Percentiles rank a stretch among this genome's conserved stretches.
Conservation (phyloP, 345 rosid species). For the Iberis pinnata region DNA sequence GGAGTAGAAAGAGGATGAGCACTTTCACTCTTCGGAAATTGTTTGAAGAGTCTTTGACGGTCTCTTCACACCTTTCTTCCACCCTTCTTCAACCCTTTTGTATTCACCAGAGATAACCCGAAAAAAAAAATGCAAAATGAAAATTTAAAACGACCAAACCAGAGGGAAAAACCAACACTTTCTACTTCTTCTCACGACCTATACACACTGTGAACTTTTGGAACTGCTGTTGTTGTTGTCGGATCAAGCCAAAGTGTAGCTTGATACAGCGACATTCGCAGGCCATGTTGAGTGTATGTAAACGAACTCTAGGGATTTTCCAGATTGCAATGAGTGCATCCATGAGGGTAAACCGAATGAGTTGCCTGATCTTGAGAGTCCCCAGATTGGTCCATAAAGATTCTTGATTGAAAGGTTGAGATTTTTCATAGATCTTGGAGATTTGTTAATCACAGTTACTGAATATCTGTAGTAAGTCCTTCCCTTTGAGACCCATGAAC, state of each 20-base stretch:
- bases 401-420: slow-evolving; percentile 65
- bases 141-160: slow-evolving; percentile 34
- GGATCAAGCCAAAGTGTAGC: slow-evolving; percentile 62
- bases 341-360: slow-evolving; percentile 69
- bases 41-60: slow-evolving; percentile 29
- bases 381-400: slow-evolving; percentile 96
- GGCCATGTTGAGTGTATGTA: slow-evolving; percentile 75
- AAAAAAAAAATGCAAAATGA: slow-evolving; percentile 26
- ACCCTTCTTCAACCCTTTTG: slow-evolving; percentile 24
- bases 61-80: slow-evolving; percentile 35
- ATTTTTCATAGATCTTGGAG: slow-evolving; percentile 50
- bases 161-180: slow-evolving; percentile 31
- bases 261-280: slow-evolving; percentile 59
- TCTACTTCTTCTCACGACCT: slow-evolving; percentile 23
- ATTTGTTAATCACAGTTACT: slow-evolving; percentile 63
- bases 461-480: slow-evolving; percentile 81
- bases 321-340: slow-evolving; percentile 58
- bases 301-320: slow-evolving; percentile 77
- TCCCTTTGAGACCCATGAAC: slow-evolving; percentile 69
- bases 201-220: slow-evolving; percentile 21
- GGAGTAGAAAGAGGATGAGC: slow-evolving; percentile 99
- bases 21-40: slow-evolving; percentile 39
- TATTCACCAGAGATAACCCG: slow-evolving; percentile 27
- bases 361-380: slow-evolving; percentile 48
- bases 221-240: slow-evolving; percentile 13